Conservation (phyloP, 306 rosid genomes). For the Prinsepia uniflora region DNA sequence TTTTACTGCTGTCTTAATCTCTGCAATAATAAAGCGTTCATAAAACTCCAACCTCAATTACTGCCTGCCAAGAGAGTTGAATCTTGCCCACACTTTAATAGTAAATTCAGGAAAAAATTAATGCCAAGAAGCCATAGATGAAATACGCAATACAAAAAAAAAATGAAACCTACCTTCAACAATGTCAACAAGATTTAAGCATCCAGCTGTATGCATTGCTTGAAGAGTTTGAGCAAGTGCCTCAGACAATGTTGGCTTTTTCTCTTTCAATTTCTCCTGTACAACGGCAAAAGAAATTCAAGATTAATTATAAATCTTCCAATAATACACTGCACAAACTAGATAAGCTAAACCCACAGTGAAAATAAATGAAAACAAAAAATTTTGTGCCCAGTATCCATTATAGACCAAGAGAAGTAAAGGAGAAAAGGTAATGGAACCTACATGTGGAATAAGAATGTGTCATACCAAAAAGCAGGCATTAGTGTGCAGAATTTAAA, state of each 20-base stretch:
- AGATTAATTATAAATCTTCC: not conserved
- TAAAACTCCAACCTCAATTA: conserved; percentile 19
- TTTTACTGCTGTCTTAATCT: conserved; percentile 74
- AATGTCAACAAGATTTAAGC: conserved; percentile 69
- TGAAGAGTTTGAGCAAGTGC: conserved; percentile 85
- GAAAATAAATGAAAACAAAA: not conserved
- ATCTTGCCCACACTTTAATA: not conserved
- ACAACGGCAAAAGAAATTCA: conserved; percentile 10
- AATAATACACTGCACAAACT: not conserved
- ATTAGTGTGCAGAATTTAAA: not conserved
- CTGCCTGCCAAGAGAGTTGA: not conserved
- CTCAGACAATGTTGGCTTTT: conserved; percentile 74
- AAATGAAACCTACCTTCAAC: conserved; percentile 70
- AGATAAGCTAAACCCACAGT: not conserved
- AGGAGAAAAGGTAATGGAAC: not conserved
- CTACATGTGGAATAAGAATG: not conserved
- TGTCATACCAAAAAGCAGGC: not conserved
- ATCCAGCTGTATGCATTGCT: conserved; percentile 89
- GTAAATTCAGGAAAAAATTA: not conserved
- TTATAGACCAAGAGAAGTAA: not conserved
- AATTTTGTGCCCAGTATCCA: not conserved
- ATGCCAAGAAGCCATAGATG: not conserved
- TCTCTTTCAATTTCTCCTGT: conserved; percentile 97
- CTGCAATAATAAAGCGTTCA: conserved; percentile 46
- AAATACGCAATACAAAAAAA: not conserved